Evolutionary conservation across 192 early-diverging fungal species (phyloP).

Genomic region (Chytriomyces sp.): DNA sequence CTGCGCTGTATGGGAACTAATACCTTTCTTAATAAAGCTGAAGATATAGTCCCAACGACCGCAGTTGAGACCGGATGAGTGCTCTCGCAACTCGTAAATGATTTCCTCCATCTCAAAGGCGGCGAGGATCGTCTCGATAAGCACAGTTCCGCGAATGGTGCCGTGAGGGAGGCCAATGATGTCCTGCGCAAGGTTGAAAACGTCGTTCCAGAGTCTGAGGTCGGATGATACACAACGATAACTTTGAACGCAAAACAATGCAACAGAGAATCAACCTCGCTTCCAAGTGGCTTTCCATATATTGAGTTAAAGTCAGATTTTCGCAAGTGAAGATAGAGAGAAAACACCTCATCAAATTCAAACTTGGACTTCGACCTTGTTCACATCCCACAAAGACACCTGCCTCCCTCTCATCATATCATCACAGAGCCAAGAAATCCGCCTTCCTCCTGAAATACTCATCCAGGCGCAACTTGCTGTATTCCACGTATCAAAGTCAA

Average conservation of each 20-base stretch:
- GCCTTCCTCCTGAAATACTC: slow-evolving; percentile 54
- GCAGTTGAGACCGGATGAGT: slow-evolving; percentile 98
- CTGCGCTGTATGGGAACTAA: slow-evolving; percentile 79
- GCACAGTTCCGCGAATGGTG: slow-evolving; percentile 93
- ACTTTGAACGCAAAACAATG: not conserved
- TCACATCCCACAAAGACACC: no score
- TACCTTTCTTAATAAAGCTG: slow-evolving; percentile 96
- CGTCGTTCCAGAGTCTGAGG: slow-evolving; percentile 91
- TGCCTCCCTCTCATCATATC: no score
- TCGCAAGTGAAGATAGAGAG: slow-evolving; percentile 97
- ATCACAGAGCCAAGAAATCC: slow-evolving; percentile 36
- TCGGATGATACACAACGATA: no score
- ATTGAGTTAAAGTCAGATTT: slow-evolving; percentile 99
- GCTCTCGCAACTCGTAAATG: slow-evolving; percentile 97
- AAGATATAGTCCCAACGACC: slow-evolving; percentile 99
- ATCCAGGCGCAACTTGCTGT: slow-evolving; percentile 77
- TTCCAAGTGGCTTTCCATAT: slow-evolving; percentile 98
- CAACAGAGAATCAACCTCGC: slow-evolving; percentile 56
- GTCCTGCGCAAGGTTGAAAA: slow-evolving; percentile 96
- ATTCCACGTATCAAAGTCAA: slow-evolving; percentile 94
- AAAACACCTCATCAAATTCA: no score
- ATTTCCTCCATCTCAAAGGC: slow-evolving; percentile 99
- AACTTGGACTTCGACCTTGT: no score
- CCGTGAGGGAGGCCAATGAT: slow-evolving; percentile 85
- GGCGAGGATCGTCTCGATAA: slow-evolving; percentile 97